Conservation (phyloP, 371 early-diverging fungal species). For the Syncephalastrum contaminatum region DNA sequence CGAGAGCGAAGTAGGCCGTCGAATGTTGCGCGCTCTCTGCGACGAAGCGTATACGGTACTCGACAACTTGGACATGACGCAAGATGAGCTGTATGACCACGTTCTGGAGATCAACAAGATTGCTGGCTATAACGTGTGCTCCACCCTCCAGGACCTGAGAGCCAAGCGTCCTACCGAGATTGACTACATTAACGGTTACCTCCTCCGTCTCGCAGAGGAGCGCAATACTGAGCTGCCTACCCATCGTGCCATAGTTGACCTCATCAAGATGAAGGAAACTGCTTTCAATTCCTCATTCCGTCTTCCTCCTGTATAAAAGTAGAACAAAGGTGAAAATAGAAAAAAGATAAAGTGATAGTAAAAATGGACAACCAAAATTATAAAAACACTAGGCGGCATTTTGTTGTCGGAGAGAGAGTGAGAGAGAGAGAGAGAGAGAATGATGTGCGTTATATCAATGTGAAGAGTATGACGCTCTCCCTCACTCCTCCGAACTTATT, state of each 20-base stretch:
- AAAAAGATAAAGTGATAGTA: too few species aligned
- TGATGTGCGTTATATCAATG: too few species aligned
- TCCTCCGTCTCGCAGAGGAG: conserved; percentile 29
- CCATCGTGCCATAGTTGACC: conserved; percentile 23
- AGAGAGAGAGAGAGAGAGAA: too few species aligned
- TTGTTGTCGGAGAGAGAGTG: too few species aligned
- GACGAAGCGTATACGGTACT: conserved; percentile 32
- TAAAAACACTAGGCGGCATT: too few species aligned
- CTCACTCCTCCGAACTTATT: too few species aligned
- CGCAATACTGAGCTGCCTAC: conserved; percentile 12
- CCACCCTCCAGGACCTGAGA: conserved; percentile 55
- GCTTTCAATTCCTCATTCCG: too few species aligned
- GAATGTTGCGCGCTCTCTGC: conserved; percentile 23
- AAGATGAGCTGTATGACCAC: conserved; percentile 18
- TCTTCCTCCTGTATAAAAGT: too few species aligned
- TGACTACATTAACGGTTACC: conserved; percentile 63
- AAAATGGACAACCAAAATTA: too few species aligned
- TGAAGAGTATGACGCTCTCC: too few species aligned
- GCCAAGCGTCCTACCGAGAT: conserved; percentile 49
- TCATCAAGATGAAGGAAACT: conserved; percentile 35
- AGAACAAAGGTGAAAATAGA: too few species aligned
- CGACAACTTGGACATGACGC: conserved; percentile 22
- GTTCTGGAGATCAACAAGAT: conserved; percentile 26
- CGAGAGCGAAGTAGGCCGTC: conserved; percentile 14
- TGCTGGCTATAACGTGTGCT: conserved; percentile 53